Conservation (phyloP, 2,329 filamentous ascomycete species). For the Xylariales sp. region DNA sequence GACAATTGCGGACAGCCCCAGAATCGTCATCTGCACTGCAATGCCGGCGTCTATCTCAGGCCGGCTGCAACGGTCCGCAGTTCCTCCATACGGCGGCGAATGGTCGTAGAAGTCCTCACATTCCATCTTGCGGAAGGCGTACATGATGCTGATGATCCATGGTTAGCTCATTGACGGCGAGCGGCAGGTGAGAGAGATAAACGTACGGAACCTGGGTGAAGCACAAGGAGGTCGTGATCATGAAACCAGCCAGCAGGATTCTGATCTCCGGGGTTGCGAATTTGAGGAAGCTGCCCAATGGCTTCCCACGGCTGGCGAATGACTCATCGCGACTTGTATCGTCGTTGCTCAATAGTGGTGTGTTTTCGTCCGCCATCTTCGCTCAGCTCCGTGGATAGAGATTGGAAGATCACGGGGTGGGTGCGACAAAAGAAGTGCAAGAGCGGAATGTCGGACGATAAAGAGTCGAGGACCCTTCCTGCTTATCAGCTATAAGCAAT, state of each 20-base stretch:
- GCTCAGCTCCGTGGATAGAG: too few species aligned
- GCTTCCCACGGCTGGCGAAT: too few species aligned
- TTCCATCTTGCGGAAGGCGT: slow-evolving; percentile 66
- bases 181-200: background rate
- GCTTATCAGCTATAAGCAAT: too few species aligned
- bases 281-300: too few species aligned
- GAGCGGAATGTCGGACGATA: too few species aligned
- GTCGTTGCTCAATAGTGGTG: slow-evolving; percentile 16
- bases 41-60: slow-evolving; percentile 59
- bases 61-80: slow-evolving; percentile 50
- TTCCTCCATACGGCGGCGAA: slow-evolving; percentile 43
- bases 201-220: slow-evolving; percentile 21
- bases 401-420: too few species aligned
- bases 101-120: slow-evolving; percentile 63
- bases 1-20: slow-evolving; percentile 60
- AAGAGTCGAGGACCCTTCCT: too few species aligned
- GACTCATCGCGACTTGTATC: background rate
- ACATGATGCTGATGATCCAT: slow-evolving; percentile 37
- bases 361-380: slow-evolving; percentile 16
- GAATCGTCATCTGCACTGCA: slow-evolving; percentile 54
- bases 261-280: slow-evolving; percentile 12
- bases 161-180: background rate
- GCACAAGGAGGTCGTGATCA: slow-evolving; percentile 19
- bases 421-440: too few species aligned
- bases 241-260: slow-evolving; percentile 15